Percentiles rank a stretch among this genome's conserved stretches.
These are phyloP conservation scores for Tolypocladium ophioglossoides DNA, from an alignment of 2,329 filamentous ascomycete species.

Conservation along the genomic window DNA sequence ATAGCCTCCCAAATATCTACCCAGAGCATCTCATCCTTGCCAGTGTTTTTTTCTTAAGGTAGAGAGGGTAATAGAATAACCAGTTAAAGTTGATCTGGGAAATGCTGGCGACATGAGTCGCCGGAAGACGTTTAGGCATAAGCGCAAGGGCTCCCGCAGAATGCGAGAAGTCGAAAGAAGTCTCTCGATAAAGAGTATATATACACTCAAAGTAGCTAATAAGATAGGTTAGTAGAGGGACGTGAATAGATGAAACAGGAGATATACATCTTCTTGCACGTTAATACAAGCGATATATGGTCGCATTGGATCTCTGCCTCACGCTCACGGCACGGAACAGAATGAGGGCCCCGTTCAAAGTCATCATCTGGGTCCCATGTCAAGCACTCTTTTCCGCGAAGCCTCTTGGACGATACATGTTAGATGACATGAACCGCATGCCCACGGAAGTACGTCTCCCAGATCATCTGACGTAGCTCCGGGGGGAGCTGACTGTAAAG, in stretches of 20 bases:
- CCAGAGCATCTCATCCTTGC: slow-evolving; percentile 4
- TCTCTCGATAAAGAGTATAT: slow-evolving; percentile 6
- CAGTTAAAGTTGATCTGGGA: background rate
- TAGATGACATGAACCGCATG: slow-evolving; percentile 7
- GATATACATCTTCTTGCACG: slow-evolving; percentile 8
- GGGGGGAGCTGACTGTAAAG: slow-evolving; percentile 6
- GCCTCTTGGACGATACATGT: background rate
- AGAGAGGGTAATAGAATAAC: background rate
- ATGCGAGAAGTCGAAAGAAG: slow-evolving; percentile 8
- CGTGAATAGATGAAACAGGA: slow-evolving; percentile 1
- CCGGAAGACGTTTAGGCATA: slow-evolving; percentile 2
- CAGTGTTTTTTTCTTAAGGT: background rate
- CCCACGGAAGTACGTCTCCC: slow-evolving; percentile 6
- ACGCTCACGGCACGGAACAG: background rate
- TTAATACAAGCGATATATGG: slow-evolving; percentile 5
- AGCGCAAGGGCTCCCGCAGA: background rate
- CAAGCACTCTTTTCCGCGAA: slow-evolving; percentile 6
- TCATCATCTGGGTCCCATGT: background rate
- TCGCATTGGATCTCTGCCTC: slow-evolving; percentile 1
- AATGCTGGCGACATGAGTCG: background rate
- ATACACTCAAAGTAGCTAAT: slow-evolving; percentile 8
- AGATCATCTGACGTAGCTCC: slow-evolving; percentile 8
- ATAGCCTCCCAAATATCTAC: slow-evolving; percentile 5
- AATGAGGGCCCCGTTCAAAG: background rate
- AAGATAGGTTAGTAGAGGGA: slow-evolving; percentile 3